Conservation (phyloP, 345 rosid genomes). For the Populus alba region DNA sequence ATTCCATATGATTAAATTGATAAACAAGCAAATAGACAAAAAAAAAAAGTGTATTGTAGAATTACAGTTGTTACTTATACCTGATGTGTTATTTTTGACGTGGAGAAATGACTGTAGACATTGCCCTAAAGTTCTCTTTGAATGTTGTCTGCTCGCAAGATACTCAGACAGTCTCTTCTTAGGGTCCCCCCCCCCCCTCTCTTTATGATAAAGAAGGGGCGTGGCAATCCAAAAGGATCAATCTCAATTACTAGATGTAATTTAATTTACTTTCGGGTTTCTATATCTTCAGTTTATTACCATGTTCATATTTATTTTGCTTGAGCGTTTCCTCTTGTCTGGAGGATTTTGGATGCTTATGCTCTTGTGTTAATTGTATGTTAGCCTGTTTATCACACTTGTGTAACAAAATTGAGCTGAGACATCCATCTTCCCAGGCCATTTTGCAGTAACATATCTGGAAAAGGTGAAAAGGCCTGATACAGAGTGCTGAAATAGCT, state of each 20-base stretch:
- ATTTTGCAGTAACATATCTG: background rate
- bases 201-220: background rate
- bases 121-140: background rate
- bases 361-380: background rate
- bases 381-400: background rate
- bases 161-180: background rate
- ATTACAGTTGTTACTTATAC: background rate
- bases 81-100: background rate
- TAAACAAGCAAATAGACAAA: background rate
- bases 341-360: background rate
- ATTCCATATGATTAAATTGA: no score
- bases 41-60: no score
- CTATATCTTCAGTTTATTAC: background rate
- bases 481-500: background rate
- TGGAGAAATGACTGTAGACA: background rate
- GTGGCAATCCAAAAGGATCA: background rate
- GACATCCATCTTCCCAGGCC: background rate
- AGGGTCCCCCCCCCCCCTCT: background rate
- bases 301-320: background rate
- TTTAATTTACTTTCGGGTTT: background rate
- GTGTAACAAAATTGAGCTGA: background rate
- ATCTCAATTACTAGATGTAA: background rate
- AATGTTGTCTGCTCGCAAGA: background rate
- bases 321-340: background rate
- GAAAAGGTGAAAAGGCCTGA: background rate